Evolutionary conservation across 495 filamentous ascomycete genomes (phyloP).

Genomic region (Daldinia grandis): DNA sequence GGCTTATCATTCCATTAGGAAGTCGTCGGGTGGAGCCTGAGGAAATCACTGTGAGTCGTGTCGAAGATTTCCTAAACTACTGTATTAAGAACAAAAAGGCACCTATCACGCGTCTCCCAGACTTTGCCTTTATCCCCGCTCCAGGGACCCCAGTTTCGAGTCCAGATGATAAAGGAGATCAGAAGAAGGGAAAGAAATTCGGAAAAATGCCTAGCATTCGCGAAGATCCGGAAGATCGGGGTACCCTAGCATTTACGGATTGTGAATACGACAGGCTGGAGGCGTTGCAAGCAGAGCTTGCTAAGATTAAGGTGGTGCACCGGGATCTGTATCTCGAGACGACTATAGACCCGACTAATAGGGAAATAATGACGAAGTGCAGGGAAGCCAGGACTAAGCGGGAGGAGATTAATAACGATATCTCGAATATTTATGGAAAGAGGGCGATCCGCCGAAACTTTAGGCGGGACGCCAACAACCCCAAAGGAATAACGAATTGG

Average conservation of each 20-base stretch:
- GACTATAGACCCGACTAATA: neutral
- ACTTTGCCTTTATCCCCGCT: neutral
- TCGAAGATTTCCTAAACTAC: conserved; percentile 11
- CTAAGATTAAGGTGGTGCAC: conserved; percentile 8
- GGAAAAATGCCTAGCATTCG: neutral
- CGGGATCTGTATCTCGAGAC: conserved; percentile 4
- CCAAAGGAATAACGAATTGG: conserved; percentile 15
- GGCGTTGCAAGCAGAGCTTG: neutral
- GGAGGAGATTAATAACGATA: conserved; percentile 21
- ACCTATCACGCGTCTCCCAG: conserved; percentile 15
- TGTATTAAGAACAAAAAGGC: conserved; percentile 20
- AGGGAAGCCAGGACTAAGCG: conserved; percentile 1
- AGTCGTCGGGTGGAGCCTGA: conserved; percentile 7
- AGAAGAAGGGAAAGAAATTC: neutral
- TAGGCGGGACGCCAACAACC: conserved; percentile 23
- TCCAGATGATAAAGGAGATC: neutral
- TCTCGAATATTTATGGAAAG: neutral
- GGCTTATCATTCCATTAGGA: conserved; percentile 9
- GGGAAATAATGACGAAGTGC: neutral
- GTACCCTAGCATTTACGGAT: conserved; percentile 27
- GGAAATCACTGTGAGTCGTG: conserved; percentile 21
- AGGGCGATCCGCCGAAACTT: conserved; percentile 27
- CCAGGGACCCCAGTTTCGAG: neutral
- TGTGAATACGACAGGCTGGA: conserved; percentile 13
- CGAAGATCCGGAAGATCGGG: neutral